Base-by-base conservation (phyloP, 306 rosid species). In the Castanea crenata region DNA sequence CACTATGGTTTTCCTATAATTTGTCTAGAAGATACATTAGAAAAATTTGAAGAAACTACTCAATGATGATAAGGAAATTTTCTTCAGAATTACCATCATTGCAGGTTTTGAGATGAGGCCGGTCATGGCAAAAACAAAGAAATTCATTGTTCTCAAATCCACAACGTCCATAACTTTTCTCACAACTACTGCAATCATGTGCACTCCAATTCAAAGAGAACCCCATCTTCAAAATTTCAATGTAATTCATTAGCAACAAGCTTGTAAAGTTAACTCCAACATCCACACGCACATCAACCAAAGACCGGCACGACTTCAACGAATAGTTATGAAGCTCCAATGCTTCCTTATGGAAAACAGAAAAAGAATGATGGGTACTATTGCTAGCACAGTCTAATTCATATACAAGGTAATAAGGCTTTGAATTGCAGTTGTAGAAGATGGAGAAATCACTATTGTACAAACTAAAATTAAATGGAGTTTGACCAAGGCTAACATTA, bases 191-290 rank as follows among this genome's bases (percentile, higher is more conserved):
- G 69, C 94, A 94, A 69, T 85, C 78, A 65, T 81, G 86, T 31
- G 79, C 86, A 73, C 61, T 83, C 92, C 98, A 89, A 75, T 81
- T 88, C 84, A 90, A 85, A 77, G 80, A 20, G 78, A 85, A 90
- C 54, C 97, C 98, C 91, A 84, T 86, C 82, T 86, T 83, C 85
- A 92, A 68, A 68, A 92, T 57, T 2, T 90, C 90, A 2, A 75
- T 51, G 34, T 89, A 88, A 71, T 32, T 87, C 93, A 75, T 90
- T 52, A 64, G 2, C 83, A 80, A 65, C 68, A 85, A 81, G 73
- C 69, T 70, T 55, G 29, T 29, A 63, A 76, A 74, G 55, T 70
- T 82, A 1, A 63, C 77, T 51, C 27, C 41, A 38, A 35, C 18
- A 9, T 78, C 51, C 61, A 87, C 75, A 18, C 92, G 91, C 49